Evolutionary conservation across 2,329 filamentous ascomycete species (phyloP), one percentile per base, ranked within the genome.

Genomic region (Colletotrichum caudatum): DNA sequence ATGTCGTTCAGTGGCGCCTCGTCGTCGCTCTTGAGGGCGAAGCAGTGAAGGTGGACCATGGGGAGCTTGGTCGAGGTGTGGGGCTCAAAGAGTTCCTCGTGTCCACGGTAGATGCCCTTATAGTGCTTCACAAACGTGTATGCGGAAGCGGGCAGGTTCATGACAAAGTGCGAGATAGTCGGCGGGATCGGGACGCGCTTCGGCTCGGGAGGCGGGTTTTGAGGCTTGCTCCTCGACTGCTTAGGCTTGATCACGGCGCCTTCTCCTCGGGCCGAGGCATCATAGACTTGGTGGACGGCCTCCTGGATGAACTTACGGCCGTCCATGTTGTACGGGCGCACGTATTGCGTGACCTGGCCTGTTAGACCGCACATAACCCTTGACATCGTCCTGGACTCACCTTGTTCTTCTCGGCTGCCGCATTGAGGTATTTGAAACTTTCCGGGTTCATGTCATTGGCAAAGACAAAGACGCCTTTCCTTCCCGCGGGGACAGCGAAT

Each of bases 391-490:
- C 14, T 29, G 41, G 37, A 66, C 80, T 73, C 74, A 94, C 94
- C 85, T 97, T 97, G 83, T 99, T 99, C 73, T 88, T 87, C 63
- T 82, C 81, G 64, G 97, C 87, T 11, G 93, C 93, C 46, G 91
- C 88, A 37, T 87, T 81, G 77, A 99, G 89, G 74, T 90, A 91
- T 66, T 86, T 88, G 81, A 91, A 94, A 76, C 94, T 95, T 77
- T 97, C 93, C 0, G 95, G 95, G 79, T 99, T 99, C 79, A 98
- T 91, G 80, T 99, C 96, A 82, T 98, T 99, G 50, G 95, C 96
- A 91, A 93, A 97, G 23, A 98, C 95, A 76, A 98, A 97, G 37
- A 97, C 93, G 50, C 90, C 90, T 81, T 93, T 95, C 84, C 93
- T 97, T 20, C 94, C 96, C 0, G 95, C 94, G 0, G 96, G 96